Conservation (phyloP, 306 rosid species). For the Quercus berberidifolia region DNA sequence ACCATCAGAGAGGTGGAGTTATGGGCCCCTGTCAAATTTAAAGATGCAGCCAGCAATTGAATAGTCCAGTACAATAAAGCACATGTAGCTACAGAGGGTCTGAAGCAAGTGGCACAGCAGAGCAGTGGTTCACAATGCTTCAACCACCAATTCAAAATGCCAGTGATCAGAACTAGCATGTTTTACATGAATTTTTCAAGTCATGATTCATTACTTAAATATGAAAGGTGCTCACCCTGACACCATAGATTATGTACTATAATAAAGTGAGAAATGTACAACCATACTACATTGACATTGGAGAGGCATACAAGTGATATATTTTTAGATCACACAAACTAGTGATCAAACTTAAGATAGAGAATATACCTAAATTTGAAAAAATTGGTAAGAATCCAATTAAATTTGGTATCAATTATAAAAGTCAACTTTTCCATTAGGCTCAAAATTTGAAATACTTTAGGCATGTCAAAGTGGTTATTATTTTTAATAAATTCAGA, state of each 20-base stretch:
- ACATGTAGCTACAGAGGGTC: conserved; percentile 53
- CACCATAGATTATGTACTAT: background rate
- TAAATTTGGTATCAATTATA: background rate
- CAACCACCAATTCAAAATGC: conserved; percentile 44
- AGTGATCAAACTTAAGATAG: background rate
- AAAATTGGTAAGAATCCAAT: background rate
- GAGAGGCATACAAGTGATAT: background rate
- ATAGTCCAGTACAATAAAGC: conserved; percentile 46
- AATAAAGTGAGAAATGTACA: background rate
- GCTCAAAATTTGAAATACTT: too few species aligned
- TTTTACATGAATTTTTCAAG: background rate
- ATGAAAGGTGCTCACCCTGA: background rate
- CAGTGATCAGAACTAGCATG: conserved; percentile 17
- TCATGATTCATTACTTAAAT: background rate
- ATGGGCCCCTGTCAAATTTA: conserved; percentile 48
- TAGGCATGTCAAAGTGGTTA: background rate
- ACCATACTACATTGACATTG: background rate
- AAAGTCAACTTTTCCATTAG: too few species aligned
- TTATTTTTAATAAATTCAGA: background rate
- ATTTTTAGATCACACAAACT: conserved; percentile 10
- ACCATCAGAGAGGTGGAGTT: conserved; percentile 33
- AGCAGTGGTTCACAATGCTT: conserved; percentile 34
- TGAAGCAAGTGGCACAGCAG: conserved; percentile 37
- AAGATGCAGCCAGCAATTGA: conserved; percentile 36
- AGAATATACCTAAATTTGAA: too few species aligned